Conservation (phyloP, 2,329 filamentous ascomycete species). For the Chrysosphaeria jannelii region DNA sequence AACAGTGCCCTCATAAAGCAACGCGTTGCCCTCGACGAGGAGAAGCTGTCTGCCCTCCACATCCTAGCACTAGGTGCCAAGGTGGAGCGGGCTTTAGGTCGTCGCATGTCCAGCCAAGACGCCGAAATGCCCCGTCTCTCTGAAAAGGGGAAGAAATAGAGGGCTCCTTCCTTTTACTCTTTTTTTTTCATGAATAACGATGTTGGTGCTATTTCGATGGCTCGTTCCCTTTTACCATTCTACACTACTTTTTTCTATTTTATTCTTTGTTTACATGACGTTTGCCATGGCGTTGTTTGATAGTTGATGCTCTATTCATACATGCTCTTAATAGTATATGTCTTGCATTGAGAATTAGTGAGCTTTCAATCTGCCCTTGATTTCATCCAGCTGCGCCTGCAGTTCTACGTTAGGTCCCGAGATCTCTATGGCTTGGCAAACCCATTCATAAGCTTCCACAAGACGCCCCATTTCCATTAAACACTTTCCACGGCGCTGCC, state of each 20-base stretch:
- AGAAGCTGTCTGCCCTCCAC: conserved; percentile 56
- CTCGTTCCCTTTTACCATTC: too few relatives aligned
- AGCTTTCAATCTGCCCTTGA: conserved; percentile 15
- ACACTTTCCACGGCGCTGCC: conserved; percentile 69
- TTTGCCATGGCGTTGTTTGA: not conserved
- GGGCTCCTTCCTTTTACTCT: not conserved
- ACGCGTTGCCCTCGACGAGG: conserved; percentile 46
- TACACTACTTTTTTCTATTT: too few relatives aligned
- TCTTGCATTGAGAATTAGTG: too few relatives aligned
- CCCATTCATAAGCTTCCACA: conserved; percentile 56
- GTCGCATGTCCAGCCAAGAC: conserved; percentile 69
- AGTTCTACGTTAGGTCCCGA: conserved; percentile 42
- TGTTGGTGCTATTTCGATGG: too few relatives aligned
- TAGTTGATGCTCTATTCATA: too few relatives aligned
- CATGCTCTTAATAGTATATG: too few relatives aligned
- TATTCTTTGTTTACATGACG: not conserved
- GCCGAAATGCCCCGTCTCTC: conserved; percentile 37
- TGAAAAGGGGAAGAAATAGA: conserved; percentile 2
- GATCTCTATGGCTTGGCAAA: conserved; percentile 49
- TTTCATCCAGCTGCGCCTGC: conserved; percentile 29
- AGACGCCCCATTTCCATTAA: conserved; percentile 70
- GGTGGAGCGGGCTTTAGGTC: conserved; percentile 59
- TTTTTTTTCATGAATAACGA: not conserved
- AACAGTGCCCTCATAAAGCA: conserved; percentile 64
- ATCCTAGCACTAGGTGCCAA: conserved; percentile 77